Percentiles rank a stretch among this genome's conserved stretches.
These are phyloP conservation scores for Digitaria exilis DNA, from an alignment of 202 grass and related monocot species.

Conservation along the genomic window DNA sequence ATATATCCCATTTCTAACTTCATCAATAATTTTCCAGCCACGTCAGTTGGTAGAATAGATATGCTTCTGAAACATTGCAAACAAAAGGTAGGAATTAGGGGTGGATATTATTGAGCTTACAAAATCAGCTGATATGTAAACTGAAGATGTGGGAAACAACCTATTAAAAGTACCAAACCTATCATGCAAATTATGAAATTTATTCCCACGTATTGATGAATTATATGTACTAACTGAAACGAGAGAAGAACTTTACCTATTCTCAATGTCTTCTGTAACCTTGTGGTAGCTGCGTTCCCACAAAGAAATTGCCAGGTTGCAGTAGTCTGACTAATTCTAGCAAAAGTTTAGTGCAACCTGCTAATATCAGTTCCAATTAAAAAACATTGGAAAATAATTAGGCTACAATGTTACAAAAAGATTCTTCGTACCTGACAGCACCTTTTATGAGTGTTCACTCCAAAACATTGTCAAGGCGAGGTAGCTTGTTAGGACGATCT, in stretches of 20 bases:
- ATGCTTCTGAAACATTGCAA: not conserved
- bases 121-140: not conserved
- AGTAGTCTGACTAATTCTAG: not conserved
- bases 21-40: not conserved
- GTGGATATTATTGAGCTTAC: not conserved
- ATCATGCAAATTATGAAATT: not conserved
- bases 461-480: not conserved
- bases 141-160: not conserved
- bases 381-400: not conserved
- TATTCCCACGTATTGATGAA: too few species aligned
- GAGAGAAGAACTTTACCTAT: not conserved
- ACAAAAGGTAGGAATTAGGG: not conserved
- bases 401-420: not conserved
- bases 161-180: not conserved
- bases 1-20: not conserved
- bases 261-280: not conserved
- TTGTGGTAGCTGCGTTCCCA: not conserved
- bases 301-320: not conserved
- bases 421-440: too few species aligned
- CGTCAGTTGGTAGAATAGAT: not conserved
- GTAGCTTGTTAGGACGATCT: not conserved
- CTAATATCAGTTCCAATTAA: not conserved
- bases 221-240: not conserved
- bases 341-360: constrained; percentile 9
- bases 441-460: not conserved